Conservation (phyloP, 257 asterid species). For the Fraxinus quadrangulata region DNA sequence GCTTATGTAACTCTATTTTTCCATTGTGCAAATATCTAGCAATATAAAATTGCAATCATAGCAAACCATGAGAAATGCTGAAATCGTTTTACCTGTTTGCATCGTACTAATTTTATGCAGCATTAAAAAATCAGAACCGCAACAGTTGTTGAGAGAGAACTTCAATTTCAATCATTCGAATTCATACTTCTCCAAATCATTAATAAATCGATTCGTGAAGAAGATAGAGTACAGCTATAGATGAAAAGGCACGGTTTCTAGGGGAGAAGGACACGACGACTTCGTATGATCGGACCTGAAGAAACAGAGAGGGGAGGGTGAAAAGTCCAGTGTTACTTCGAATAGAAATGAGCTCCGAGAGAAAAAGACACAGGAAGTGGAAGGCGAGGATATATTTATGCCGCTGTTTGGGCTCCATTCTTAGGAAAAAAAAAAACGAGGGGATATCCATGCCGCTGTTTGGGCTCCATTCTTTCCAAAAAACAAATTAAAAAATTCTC, state of each 20-base stretch:
- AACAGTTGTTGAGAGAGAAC: constrained; percentile 19
- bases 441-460: not conserved
- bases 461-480: no score
- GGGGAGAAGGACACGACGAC: not conserved
- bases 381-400: not conserved
- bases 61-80: not conserved
- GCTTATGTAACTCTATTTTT: not conserved
- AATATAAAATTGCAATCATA: constrained; percentile 2
- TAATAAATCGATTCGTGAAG: not conserved
- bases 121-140: constrained; percentile 11
- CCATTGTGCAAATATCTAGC: not conserved
- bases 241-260: not conserved
- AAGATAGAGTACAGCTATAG: not conserved
- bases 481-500: no score
- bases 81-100: constrained; percentile 44
- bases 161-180: constrained; percentile 7
- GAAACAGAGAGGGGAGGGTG: constrained; percentile 6
- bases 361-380: not conserved
- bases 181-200: constrained; percentile 5
- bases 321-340: not conserved
- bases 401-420: no score
- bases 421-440: no score
- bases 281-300: constrained; percentile 21
- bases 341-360: not conserved
- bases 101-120: constrained; percentile 24